phyloP scores from a whole-genome alignment of 1,284 basidiomycete species.

The Ceratobasidium sp. region DNA sequence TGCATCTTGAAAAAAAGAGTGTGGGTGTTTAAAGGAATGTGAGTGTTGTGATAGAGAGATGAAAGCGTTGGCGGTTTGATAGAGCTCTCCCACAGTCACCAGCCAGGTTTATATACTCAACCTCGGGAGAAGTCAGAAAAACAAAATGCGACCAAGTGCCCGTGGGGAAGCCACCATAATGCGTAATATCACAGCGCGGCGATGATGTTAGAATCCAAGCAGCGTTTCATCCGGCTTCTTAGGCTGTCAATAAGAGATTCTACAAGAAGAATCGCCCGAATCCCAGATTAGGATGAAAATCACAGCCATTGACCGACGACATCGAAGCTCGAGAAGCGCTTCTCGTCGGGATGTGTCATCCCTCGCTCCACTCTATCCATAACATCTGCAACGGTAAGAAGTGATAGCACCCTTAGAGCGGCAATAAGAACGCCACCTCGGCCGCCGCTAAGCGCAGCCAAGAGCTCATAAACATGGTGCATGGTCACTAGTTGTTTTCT shows the following conservation, averaged over 20 bases:
- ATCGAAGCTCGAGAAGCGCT: conserved; percentile 15
- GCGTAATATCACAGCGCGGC: too few relatives aligned
- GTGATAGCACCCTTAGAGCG: too few relatives aligned
- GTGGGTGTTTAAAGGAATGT: background rate
- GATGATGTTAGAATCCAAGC: too few relatives aligned
- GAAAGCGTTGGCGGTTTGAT: background rate
- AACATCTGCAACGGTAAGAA: background rate
- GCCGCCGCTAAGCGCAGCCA: background rate
- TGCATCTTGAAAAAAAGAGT: conserved; percentile 14
- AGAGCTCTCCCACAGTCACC: background rate
- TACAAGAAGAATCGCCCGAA: background rate
- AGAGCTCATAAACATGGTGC: too few relatives aligned
- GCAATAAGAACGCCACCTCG: background rate
- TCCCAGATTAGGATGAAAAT: background rate
- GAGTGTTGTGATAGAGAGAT: conserved; percentile 1
- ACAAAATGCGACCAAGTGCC: background rate
- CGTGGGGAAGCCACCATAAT: background rate
- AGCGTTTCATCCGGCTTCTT: background rate
- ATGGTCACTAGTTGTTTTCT: too few relatives aligned
- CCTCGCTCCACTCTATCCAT: background rate
- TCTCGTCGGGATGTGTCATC: conserved; percentile 9
- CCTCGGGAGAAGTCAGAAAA: background rate
- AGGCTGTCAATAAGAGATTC: background rate
- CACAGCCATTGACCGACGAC: background rate
- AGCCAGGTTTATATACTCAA: conserved; percentile 17